A percentile compares a stretch with the other conserved stretches of the same genome.
phyloP scores from a whole-genome alignment of 176 grass and related monocot species.

The Avena insularis region DNA sequence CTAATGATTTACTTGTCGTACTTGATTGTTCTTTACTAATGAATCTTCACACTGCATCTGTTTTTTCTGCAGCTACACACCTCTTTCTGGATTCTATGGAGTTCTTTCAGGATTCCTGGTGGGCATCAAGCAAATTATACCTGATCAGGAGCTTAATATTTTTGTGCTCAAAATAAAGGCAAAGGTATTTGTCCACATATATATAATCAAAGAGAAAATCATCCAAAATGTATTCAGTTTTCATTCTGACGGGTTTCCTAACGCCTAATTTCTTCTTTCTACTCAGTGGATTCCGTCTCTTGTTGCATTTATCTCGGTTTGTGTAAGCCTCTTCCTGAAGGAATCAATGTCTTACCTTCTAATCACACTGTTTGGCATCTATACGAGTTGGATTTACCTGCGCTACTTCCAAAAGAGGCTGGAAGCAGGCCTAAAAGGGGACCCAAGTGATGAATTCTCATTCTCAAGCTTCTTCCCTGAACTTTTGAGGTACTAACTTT shows the following conservation, averaged over 20 bases:
- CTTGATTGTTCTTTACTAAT: background rate
- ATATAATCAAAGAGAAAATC: background rate
- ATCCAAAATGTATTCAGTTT: background rate
- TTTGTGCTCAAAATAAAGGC: conserved; percentile 75
- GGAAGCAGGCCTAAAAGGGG: conserved; percentile 89
- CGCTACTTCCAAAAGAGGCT: conserved; percentile 90
- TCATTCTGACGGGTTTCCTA: conserved; percentile 82
- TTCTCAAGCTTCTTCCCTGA: conserved; percentile 98
- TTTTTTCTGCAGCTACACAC: conserved; percentile 73
- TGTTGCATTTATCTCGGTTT: conserved; percentile 65
- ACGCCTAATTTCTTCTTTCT: conserved; percentile 59
- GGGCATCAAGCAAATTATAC: conserved; percentile 93
- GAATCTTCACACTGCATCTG: background rate
- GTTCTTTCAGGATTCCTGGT: conserved; percentile 89
- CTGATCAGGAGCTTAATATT: conserved; percentile 83
- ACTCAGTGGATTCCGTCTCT: conserved; percentile 82
- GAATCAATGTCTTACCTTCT: conserved; percentile 79
- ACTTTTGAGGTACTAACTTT: conserved; percentile 64
- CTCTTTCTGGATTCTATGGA: conserved; percentile 94
- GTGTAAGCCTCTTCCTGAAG: conserved; percentile 69
- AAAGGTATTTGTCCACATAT: conserved; percentile 63
- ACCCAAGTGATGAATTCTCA: conserved; percentile 94
- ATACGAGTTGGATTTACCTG: conserved; percentile 95
- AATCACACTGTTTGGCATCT: conserved; percentile 85
- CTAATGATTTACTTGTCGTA: background rate